Percentiles rank a stretch among this genome's conserved stretches.
Conservation (phyloP, 2,329 filamentous ascomycete genomes). For the Fusarium irregulare region DNA sequence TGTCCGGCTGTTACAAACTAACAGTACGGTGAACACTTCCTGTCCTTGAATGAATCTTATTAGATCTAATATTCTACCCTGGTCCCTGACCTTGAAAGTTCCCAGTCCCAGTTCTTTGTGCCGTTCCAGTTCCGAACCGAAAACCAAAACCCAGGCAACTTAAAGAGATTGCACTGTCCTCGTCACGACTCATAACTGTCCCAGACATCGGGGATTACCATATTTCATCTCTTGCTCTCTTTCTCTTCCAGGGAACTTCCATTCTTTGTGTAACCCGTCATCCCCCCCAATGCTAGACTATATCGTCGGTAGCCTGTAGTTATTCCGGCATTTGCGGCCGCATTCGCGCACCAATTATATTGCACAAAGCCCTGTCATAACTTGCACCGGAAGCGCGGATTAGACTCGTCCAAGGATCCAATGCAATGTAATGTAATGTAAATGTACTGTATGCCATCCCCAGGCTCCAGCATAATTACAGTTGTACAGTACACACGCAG, state of each 20-base stretch:
- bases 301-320: constrained; percentile 19
- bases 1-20: neutral
- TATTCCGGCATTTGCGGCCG: constrained; percentile 14
- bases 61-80: neutral
- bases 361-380: constrained; percentile 13
- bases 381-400: constrained; percentile 26
- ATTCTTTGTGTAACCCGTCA: constrained; percentile 21
- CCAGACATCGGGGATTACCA: neutral
- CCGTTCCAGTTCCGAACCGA: neutral
- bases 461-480: constrained; percentile 20
- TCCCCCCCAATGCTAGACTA: constrained; percentile 30
- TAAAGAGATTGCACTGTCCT: neutral
- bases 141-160: neutral
- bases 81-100: neutral
- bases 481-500: neutral
- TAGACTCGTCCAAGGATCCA: constrained; percentile 9
- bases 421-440: neutral
- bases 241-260: neutral
- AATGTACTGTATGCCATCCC: constrained; percentile 1
- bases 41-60: neutral
- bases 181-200: neutral
- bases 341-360: constrained; percentile 38
- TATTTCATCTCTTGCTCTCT: neutral
- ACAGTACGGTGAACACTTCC: neutral
- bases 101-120: neutral